Evolutionary conservation across 2,329 filamentous ascomycete species (phyloP).

Genomic region (Ceratocystis destructans): DNA sequence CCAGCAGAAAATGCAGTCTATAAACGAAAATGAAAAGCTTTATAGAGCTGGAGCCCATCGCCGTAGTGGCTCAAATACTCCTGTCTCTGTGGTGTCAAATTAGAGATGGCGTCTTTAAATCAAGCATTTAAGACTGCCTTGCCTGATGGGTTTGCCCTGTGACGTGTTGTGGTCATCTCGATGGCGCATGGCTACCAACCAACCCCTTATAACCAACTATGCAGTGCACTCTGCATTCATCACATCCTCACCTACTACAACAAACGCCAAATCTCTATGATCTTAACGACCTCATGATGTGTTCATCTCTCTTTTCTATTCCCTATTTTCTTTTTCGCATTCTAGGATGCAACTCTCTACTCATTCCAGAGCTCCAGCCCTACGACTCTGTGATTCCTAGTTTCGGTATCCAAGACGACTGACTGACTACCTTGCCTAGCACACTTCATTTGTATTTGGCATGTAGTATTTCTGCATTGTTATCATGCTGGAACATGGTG

Average conservation of each 20-base stretch:
- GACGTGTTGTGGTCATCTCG: neutral
- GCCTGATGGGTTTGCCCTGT: neutral
- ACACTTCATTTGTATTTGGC: constrained; percentile 2
- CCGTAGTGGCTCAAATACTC: constrained; percentile 17
- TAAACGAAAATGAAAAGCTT: constrained; percentile 11
- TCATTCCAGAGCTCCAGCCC: constrained; percentile 11
- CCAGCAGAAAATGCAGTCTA: constrained; percentile 10
- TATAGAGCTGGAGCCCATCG: constrained; percentile 11
- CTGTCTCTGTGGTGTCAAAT: constrained; percentile 16
- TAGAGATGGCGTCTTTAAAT: neutral
- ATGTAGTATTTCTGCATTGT: neutral
- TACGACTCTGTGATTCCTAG: neutral
- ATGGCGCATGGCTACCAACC: neutral
- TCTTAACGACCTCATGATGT: constrained; percentile 9
- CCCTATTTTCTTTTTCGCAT: neutral
- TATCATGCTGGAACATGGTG: neutral
- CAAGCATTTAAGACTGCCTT: neutral
- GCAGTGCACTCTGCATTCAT: neutral
- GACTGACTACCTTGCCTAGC: neutral
- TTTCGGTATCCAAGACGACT: neutral
- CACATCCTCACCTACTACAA: neutral
- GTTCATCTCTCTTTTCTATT: constrained; percentile 5
- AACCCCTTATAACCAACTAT: neutral
- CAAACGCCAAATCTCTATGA: neutral
- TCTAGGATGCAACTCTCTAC: constrained; percentile 11